A percentile compares a stretch with the other conserved stretches of the same genome.
Conservation (phyloP, 2,329 filamentous ascomycete species). For the Orbilia blumenaviensis region DNA sequence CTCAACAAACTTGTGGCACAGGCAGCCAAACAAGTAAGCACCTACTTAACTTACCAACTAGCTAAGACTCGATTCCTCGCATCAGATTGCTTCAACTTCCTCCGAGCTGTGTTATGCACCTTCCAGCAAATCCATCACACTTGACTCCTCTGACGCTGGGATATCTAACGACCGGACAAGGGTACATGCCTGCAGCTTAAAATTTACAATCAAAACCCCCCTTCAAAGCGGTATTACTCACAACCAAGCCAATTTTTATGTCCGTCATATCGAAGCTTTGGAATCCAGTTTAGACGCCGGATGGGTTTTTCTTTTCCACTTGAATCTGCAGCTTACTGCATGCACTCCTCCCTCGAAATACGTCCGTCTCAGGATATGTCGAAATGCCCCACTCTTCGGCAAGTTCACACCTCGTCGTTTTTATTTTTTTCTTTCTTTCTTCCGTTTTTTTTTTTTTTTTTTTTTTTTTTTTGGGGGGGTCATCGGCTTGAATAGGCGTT, state of each 20-base stretch:
- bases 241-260: background rate
- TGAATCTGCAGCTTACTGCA: conserved; percentile 34
- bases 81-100: conserved; percentile 21
- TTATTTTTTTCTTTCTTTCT: background rate
- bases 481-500: background rate
- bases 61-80: conserved; percentile 34
- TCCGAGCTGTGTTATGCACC: conserved; percentile 27
- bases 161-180: conserved; percentile 3
- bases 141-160: conserved; percentile 2
- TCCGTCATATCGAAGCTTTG: conserved; percentile 23
- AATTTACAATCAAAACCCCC: background rate
- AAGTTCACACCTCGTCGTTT: background rate
- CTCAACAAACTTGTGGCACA: conserved; percentile 18
- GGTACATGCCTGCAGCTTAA: conserved; percentile 24
- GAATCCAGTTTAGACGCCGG: background rate
- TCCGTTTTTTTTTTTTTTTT: too few species aligned
- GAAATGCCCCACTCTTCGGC: background rate
- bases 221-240: background rate
- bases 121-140: conserved; percentile 16
- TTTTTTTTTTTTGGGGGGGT: too few species aligned
- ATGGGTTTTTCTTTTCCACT: background rate
- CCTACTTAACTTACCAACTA: too few species aligned
- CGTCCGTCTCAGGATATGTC: conserved; percentile 36
- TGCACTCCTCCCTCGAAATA: conserved; percentile 27
- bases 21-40: too few species aligned